Evolutionary conservation across 2,329 filamentous ascomycete genomes (phyloP).

Genomic region (Cytospora schulzeri): DNA sequence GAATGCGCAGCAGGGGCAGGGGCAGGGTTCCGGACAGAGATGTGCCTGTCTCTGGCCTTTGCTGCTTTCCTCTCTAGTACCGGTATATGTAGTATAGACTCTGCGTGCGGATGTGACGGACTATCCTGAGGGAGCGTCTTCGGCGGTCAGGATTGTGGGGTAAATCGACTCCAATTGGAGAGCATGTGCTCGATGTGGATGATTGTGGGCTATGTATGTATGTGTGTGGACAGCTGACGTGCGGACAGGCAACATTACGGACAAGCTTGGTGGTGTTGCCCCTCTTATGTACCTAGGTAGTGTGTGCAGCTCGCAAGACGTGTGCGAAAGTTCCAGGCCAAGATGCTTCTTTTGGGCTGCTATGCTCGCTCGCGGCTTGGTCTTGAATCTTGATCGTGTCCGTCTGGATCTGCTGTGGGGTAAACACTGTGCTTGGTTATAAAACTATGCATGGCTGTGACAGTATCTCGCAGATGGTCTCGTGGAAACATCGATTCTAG

Average conservation of each 20-base stretch:
- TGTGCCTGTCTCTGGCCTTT: too few species aligned
- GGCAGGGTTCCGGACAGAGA: too few species aligned
- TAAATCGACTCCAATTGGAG: conserved; percentile 21
- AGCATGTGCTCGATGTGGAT: conserved; percentile 3
- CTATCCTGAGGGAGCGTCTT: conserved; percentile 16
- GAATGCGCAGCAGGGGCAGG: background rate
- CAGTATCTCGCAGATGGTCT: background rate
- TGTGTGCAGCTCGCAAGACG: background rate
- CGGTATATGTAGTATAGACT: too few species aligned
- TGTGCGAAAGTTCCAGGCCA: too few species aligned
- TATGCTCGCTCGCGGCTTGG: background rate
- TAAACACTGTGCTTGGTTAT: background rate
- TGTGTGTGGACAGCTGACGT: background rate
- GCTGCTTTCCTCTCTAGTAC: conserved; percentile 6
- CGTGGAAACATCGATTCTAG: too few species aligned
- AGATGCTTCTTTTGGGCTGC: too few species aligned
- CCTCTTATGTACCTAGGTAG: background rate
- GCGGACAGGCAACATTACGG: background rate
- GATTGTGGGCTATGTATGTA: background rate
- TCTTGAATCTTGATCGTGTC: background rate
- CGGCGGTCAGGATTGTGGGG: conserved; percentile 30
- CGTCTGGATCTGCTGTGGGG: background rate
- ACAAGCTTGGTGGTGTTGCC: background rate
- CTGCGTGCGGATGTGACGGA: conserved; percentile 10
- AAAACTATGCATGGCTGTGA: background rate